phyloP scores from a whole-genome alignment of 225 moss, liverwort and hornwort genomes.

The Ulota crispa region DNA sequence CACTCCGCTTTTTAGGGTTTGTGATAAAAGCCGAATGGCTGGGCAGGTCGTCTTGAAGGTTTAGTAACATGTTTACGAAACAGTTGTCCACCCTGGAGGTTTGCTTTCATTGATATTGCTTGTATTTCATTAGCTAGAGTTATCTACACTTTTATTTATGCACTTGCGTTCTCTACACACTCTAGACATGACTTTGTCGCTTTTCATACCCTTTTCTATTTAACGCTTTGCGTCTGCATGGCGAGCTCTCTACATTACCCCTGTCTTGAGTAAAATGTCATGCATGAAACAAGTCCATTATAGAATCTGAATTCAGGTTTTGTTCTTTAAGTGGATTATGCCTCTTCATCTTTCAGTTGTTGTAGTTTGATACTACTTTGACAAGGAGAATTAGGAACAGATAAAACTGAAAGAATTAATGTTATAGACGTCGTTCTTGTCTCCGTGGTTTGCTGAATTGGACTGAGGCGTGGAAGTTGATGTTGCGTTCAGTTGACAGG shows the following conservation, averaged over 20 bases:
- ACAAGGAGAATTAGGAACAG: background rate
- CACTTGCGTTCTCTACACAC: background rate
- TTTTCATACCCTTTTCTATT: background rate
- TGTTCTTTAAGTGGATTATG: background rate
- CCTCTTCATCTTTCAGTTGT: background rate
- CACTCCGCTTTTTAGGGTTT: background rate
- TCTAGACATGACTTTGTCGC: background rate
- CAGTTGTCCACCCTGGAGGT: background rate
- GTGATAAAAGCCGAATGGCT: background rate
- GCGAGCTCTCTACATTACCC: background rate
- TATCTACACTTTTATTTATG: background rate
- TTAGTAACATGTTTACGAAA: background rate
- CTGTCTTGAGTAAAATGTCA: background rate
- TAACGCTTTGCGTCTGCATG: background rate
- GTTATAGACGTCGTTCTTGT: background rate
- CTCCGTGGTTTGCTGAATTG: background rate
- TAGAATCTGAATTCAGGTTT: background rate
- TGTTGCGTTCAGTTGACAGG: conserved; percentile 70
- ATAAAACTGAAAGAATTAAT: background rate
- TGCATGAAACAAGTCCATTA: background rate
- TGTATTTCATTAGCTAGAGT: too few species aligned
- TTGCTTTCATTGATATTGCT: background rate
- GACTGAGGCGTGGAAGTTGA: conserved; percentile 26
- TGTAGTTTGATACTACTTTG: background rate
- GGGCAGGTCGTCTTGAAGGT: background rate